Conservation (phyloP, 2,329 filamentous ascomycete genomes). For the Chalaropsis ovoidea region DNA sequence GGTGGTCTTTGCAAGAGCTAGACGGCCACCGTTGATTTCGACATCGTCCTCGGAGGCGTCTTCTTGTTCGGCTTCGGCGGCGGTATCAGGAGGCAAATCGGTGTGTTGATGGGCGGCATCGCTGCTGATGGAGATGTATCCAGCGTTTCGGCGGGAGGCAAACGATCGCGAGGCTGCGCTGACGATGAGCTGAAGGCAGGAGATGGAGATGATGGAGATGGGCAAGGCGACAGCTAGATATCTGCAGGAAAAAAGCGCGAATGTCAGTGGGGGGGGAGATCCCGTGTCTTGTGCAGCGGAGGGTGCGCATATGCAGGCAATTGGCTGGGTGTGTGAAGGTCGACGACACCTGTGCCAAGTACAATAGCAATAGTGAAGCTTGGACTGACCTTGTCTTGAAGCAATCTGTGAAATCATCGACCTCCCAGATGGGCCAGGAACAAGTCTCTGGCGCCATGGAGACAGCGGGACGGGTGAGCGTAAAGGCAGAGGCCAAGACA, state of each 20-base stretch:
- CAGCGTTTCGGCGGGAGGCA: not conserved
- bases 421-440: conserved; percentile 48
- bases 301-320: conserved; percentile 17
- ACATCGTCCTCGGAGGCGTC: conserved; percentile 50
- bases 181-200: conserved; percentile 54
- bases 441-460: conserved; percentile 24
- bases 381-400: conserved; percentile 56
- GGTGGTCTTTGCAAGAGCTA: conserved; percentile 49
- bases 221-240: conserved; percentile 75
- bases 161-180: conserved; percentile 28
- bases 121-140: conserved; percentile 21
- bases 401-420: conserved; percentile 55
- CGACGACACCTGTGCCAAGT: too few relatives aligned
- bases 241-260: conserved; percentile 37
- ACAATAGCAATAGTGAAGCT: not conserved
- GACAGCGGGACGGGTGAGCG: not conserved
- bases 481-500: not conserved
- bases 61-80: conserved; percentile 35
- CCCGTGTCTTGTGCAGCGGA: not conserved
- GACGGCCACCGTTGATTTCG: conserved; percentile 47
- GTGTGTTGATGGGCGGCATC: conserved; percentile 39
- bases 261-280: not conserved
- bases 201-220: conserved; percentile 57
- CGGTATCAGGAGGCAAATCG: conserved; percentile 41
- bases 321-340: not conserved